A percentile compares a stretch with the other conserved stretches of the same genome.
phyloP scores from a whole-genome alignment of 768 basidiomycete genomes.

The Cystoderma amianthinum region DNA sequence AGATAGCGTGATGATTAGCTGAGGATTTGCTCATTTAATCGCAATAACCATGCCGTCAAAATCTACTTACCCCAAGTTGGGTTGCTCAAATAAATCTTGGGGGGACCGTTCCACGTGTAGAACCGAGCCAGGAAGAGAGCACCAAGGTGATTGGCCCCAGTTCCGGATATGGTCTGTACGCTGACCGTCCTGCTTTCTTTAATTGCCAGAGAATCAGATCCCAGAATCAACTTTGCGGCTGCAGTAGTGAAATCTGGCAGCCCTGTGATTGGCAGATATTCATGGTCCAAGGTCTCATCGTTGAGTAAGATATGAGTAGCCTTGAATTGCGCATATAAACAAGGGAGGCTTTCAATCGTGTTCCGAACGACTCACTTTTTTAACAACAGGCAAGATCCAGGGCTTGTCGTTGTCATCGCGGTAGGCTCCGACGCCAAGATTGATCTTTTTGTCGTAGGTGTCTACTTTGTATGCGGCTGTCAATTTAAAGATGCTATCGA shows the following conservation, averaged over 20 bases:
- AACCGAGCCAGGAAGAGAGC: conserved; percentile 81
- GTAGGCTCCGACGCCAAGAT: conserved; percentile 91
- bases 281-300: conserved; percentile 76
- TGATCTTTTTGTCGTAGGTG: conserved; percentile 69
- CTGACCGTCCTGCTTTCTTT: conserved; percentile 65
- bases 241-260: conserved; percentile 75
- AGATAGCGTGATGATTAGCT: conserved; percentile 90
- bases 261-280: conserved; percentile 89
- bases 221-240: conserved; percentile 80
- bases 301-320: conserved; percentile 65
- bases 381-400: conserved; percentile 89
- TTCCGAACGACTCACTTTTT: conserved; percentile 42
- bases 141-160: conserved; percentile 92
- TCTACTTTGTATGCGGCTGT: conserved; percentile 88
- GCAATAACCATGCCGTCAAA: neutral
- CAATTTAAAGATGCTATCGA: conserved; percentile 86
- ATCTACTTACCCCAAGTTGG: conserved; percentile 84
- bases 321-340: conserved; percentile 25
- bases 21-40: conserved; percentile 2
- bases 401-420: conserved; percentile 83
- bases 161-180: conserved; percentile 93
- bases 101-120: conserved; percentile 65
- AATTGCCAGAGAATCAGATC: conserved; percentile 63
- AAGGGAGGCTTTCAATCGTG: too few relatives aligned
- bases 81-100: conserved; percentile 78